phyloP scores from a whole-genome alignment of 371 early-diverging fungal genomes.

The Cladochytrium tenue region DNA sequence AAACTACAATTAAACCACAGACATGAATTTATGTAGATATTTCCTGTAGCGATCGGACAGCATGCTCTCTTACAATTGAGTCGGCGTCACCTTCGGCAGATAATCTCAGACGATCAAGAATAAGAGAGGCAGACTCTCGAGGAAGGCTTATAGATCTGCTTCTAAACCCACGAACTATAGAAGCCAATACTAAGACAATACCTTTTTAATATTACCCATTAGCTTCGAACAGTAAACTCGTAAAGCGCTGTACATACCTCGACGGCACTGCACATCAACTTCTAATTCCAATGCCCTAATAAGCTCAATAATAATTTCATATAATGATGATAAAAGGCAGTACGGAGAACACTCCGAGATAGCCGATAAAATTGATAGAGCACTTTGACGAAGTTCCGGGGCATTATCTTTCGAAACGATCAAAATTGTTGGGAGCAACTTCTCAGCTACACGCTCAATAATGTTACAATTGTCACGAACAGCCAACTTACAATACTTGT shows the following conservation, averaged over 20 bases:
- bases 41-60: neutral
- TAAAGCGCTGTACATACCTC: neutral
- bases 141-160: neutral
- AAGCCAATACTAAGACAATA: neutral
- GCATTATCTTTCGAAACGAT: neutral
- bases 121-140: neutral
- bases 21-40: too few relatives aligned
- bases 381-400: neutral
- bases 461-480: neutral
- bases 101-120: neutral
- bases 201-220: neutral
- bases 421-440: neutral
- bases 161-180: neutral
- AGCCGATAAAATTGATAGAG: neutral
- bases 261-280: neutral
- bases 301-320: neutral
- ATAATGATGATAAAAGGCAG: neutral
- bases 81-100: neutral
- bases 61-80: neutral
- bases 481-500: conserved; percentile 62
- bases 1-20: too few relatives aligned
- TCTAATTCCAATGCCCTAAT: neutral
- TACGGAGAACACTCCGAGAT: neutral
- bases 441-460: neutral
- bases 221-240: neutral